These are phyloP conservation scores for Macrolepiota fuliginosa DNA, from an alignment of 768 basidiomycete genomes.

Conservation along the genomic window DNA sequence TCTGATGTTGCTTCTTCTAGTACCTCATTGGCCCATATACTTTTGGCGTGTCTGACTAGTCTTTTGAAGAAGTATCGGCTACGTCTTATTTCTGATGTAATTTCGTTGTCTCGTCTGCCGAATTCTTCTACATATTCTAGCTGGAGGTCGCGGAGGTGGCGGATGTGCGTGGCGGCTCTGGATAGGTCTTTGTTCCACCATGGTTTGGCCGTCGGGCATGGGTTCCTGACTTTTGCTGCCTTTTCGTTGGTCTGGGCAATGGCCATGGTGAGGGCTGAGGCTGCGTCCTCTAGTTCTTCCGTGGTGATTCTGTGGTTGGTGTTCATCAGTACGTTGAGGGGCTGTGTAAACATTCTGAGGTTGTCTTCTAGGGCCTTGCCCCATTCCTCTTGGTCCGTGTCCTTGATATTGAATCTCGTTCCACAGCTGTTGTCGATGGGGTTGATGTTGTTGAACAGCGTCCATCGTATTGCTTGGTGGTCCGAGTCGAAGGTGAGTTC, in stretches of 20 bases:
- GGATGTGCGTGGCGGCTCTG: slow-evolving; percentile 9
- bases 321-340: too few relatives aligned
- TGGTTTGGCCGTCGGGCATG: slow-evolving; percentile 11
- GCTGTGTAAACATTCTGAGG: too few relatives aligned
- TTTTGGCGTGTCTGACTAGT: slow-evolving; percentile 19
- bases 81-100: background rate
- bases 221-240: background rate
- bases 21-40: slow-evolving; percentile 18
- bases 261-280: too few relatives aligned
- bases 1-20: slow-evolving; percentile 17
- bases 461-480: slow-evolving; percentile 18
- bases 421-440: slow-evolving; percentile 19
- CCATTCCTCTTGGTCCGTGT: slow-evolving; percentile 19
- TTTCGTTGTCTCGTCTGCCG: background rate
- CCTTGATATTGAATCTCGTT: slow-evolving; percentile 17
- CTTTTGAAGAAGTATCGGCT: slow-evolving; percentile 18
- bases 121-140: background rate
- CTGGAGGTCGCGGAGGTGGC: background rate
- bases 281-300: too few relatives aligned
- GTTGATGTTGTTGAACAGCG: slow-evolving; percentile 12
- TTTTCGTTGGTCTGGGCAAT: background rate
- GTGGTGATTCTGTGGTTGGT: too few relatives aligned
- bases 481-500: slow-evolving; percentile 16
- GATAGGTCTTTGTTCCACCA: slow-evolving; percentile 23
- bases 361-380: background rate